phyloP scores from a whole-genome alignment of 345 rosid genomes.

The Citrus maxima region DNA sequence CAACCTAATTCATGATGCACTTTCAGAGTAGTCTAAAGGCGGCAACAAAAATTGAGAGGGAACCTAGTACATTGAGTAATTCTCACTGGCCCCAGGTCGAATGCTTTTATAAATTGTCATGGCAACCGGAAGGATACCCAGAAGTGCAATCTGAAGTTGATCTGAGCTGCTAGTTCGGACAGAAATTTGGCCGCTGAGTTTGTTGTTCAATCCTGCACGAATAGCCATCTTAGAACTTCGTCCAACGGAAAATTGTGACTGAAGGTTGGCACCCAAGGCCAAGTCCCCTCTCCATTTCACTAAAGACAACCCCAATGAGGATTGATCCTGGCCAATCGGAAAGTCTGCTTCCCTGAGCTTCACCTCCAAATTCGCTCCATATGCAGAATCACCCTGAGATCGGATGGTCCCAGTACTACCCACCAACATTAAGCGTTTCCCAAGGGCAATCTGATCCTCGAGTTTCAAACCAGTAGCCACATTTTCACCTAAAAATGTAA shows the following conservation, averaged over 20 bases:
- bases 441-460: slow-evolving; percentile 81
- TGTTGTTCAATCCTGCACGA: slow-evolving; percentile 95
- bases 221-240: slow-evolving; percentile 67
- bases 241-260: slow-evolving; percentile 80
- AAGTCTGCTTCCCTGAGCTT: slow-evolving; percentile 75
- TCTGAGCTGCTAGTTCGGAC: slow-evolving; percentile 87
- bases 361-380: slow-evolving; percentile 90
- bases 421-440: slow-evolving; percentile 69
- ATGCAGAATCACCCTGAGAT: slow-evolving; percentile 81
- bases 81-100: slow-evolving; percentile 60
- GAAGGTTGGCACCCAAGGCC: slow-evolving; percentile 87
- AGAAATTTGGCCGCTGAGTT: slow-evolving; percentile 80
- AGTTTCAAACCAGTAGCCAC: slow-evolving; percentile 79
- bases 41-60: slow-evolving; percentile 6
- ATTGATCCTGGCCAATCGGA: slow-evolving; percentile 91
- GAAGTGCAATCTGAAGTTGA: slow-evolving; percentile 86
- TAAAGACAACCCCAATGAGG: slow-evolving; percentile 75
- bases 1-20: slow-evolving; percentile 1
- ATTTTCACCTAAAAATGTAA: slow-evolving; percentile 84
- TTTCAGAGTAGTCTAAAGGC: neutral
- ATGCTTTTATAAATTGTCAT: slow-evolving; percentile 67
- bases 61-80: slow-evolving; percentile 62
- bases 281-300: slow-evolving; percentile 96
- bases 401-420: slow-evolving; percentile 83
- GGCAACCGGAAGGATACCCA: slow-evolving; percentile 66